phyloP scores from a whole-genome alignment of 352 stramenopile genomes.

The Phytopythium ostracodes region DNA sequence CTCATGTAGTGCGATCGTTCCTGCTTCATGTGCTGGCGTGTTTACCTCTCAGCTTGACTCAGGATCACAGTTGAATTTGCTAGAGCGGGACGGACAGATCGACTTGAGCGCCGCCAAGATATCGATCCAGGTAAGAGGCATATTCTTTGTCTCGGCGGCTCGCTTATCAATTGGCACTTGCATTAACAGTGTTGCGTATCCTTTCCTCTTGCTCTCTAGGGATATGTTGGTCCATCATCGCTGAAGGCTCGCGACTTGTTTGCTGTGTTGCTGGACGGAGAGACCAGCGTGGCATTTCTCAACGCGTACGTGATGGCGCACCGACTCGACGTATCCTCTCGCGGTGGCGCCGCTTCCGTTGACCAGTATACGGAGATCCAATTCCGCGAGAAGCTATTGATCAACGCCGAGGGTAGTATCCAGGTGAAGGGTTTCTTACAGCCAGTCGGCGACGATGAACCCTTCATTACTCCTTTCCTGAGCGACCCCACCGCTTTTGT shows the following conservation, averaged over 20 bases:
- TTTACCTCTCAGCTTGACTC: slow-evolving; percentile 30
- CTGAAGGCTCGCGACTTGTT: slow-evolving; percentile 36
- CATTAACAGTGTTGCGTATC: not conserved
- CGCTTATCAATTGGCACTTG: not conserved
- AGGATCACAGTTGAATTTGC: slow-evolving; percentile 42
- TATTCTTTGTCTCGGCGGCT: not conserved
- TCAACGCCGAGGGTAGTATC: slow-evolving; percentile 22
- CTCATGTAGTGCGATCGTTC: not conserved
- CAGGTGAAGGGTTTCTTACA: slow-evolving; percentile 47
- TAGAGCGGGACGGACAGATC: slow-evolving; percentile 27
- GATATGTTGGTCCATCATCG: slow-evolving; percentile 46
- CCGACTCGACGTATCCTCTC: slow-evolving; percentile 27
- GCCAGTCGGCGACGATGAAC: slow-evolving; percentile 19
- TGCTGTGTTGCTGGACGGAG: slow-evolving; percentile 25
- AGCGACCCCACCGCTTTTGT: slow-evolving; percentile 1
- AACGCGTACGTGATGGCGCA: slow-evolving; percentile 44
- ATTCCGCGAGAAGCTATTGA: slow-evolving; percentile 33
- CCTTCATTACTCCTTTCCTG: not conserved
- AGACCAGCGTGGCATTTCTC: slow-evolving; percentile 35
- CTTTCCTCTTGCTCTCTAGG: slow-evolving; percentile 17
- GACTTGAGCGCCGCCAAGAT: slow-evolving; percentile 38
- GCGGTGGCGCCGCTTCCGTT: slow-evolving; percentile 23
- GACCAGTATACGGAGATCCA: slow-evolving; percentile 75
- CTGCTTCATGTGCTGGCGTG: slow-evolving; percentile 2
- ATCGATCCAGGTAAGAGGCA: slow-evolving; percentile 32